Conservation (phyloP, 768 basidiomycete species). For the Auriscalpium orientale region DNA sequence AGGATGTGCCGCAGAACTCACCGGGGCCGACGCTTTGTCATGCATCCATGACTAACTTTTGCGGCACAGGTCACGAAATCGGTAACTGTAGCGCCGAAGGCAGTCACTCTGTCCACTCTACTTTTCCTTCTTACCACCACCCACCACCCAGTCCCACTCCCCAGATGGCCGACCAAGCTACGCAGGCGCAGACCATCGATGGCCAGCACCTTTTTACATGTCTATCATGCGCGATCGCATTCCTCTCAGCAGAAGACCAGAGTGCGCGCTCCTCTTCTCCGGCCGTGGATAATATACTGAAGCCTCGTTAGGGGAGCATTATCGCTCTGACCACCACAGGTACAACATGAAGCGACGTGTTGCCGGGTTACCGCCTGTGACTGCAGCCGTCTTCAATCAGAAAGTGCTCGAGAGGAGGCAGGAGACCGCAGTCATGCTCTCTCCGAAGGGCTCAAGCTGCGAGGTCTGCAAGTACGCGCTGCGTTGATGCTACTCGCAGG, state of each 20-base stretch:
- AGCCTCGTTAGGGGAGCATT: conserved; percentile 60
- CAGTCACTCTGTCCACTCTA: neutral
- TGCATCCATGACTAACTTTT: too few species aligned
- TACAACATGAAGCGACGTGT: conserved; percentile 98
- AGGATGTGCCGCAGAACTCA: too few species aligned
- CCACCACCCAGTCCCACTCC: neutral
- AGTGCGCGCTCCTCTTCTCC: conserved; percentile 37
- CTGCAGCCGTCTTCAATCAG: conserved; percentile 68
- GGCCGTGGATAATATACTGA: neutral
- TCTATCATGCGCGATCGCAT: conserved; percentile 85
- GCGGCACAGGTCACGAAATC: too few species aligned
- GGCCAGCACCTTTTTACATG: conserved; percentile 63
- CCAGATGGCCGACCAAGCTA: conserved; percentile 7
- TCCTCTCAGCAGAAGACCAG: conserved; percentile 75
- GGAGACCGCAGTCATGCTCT: conserved; percentile 64
- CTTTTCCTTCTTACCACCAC: neutral
- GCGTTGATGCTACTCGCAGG: too few species aligned
- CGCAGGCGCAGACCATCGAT: conserved; percentile 5
- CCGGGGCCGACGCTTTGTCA: too few species aligned
- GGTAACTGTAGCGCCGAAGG: too few species aligned
- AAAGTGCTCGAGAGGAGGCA: conserved; percentile 77
- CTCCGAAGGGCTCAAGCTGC: conserved; percentile 56
- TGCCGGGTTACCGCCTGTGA: conserved; percentile 82
- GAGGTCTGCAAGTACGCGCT: conserved; percentile 54
- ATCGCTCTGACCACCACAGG: conserved; percentile 89